These are phyloP conservation scores for Boletus rufocinnamomeus DNA, from an alignment of 768 basidiomycete genomes.

Conservation along the genomic window DNA sequence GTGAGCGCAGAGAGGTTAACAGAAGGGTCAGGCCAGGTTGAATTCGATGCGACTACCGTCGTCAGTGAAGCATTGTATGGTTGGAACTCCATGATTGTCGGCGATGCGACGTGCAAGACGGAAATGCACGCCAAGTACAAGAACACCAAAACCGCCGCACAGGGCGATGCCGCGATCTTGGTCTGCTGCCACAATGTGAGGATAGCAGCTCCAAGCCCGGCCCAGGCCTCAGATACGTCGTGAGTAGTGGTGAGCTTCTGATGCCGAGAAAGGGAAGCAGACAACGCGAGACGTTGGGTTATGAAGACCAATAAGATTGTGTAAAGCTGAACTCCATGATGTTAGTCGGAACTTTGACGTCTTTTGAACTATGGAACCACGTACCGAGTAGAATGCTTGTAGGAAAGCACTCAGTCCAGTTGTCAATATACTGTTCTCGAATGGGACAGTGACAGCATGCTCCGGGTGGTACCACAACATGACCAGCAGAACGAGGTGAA, in stretches of 20 bases:
- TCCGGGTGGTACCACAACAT: background rate
- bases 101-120: background rate
- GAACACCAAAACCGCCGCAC: background rate
- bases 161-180: background rate
- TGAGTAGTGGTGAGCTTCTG: constrained; percentile 3
- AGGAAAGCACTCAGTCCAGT: background rate
- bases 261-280: background rate
- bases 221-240: background rate
- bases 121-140: background rate
- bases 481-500: background rate
- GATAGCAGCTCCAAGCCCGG: background rate
- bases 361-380: background rate
- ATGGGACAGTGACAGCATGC: background rate
- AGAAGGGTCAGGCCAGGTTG: background rate
- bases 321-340: background rate
- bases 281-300: background rate
- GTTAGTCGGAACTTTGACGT: background rate
- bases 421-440: background rate
- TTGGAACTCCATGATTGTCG: background rate
- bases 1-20: background rate
- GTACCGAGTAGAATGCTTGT: constrained; percentile 3
- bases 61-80: background rate
- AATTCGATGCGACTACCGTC: background rate
- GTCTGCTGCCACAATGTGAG: background rate
- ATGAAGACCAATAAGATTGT: background rate